Evolutionary conservation across 169 alveolate genomes (phyloP), one percentile per base, ranked within the genome.

Genomic region (Eimeria sp.): DNA sequence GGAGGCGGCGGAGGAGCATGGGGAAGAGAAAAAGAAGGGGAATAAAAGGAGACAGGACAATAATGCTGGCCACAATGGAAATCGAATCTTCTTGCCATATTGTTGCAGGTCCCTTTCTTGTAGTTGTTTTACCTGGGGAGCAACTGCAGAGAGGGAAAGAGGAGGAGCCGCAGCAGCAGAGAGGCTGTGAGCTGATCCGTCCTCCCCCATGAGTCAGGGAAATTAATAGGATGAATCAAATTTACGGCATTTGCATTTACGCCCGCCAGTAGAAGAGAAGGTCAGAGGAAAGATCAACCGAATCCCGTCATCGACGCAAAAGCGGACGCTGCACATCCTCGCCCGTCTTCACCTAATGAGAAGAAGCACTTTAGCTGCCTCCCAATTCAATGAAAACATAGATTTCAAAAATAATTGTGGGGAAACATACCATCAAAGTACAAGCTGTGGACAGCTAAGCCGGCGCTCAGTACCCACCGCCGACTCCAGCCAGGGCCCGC

Each of bases 151-250:
- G 82, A 67, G 40, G 30, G 78, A 10, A 67, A 67, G 40, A 16
- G 78, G 78, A 27, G 63, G 63, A 54, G 70, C 70, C n/a, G 70
- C 70, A 20, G 20, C n/a, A 61, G 70, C n/a, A 13, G 70, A 30
- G 49, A 9, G 82, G 82, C 49, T 72, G 82, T 2, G 49, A 25
- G 49, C 18, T 25, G 82, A 30, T 11, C 4, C 25, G 11, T 40
- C 82, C 82, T 72, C 82, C 82, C 82, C 43, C 82, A 72, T 72
- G 49, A 72, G 82, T 72, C 49, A 30, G 82, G 43, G 51, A 72
- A 30, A 14, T 2, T 10, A 11, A 13, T 27, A 45, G 9, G 20
- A 27, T 72, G 82, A 72, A 27, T 11, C 49, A 11, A 72, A 18
- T 30, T 27, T 13, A 72, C 82, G 45, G 82, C 82, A 72, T 72